These are phyloP conservation scores for Malus asiatica DNA, from an alignment of 306 rosid genomes.

Conservation along the genomic window DNA sequence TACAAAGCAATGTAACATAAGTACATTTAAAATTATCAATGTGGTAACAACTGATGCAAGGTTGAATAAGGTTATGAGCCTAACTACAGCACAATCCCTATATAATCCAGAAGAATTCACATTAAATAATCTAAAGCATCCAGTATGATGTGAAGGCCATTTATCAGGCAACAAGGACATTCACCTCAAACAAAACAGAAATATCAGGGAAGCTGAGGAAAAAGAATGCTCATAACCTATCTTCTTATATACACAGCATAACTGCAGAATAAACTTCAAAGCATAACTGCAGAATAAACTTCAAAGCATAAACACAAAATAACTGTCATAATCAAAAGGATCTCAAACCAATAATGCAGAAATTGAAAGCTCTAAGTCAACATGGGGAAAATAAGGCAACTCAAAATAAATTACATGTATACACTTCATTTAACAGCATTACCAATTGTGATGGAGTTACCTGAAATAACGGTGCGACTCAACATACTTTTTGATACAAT, in stretches of 20 bases:
- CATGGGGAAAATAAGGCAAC: background rate
- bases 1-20: background rate
- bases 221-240: background rate
- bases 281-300: background rate
- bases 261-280: background rate
- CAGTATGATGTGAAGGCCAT: background rate
- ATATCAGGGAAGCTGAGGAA: background rate
- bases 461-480: conserved; percentile 89
- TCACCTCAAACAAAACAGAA: background rate
- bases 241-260: background rate
- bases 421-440: background rate
- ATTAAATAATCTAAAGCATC: background rate
- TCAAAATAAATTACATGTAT: background rate
- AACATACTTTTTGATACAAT: conserved; percentile 85
- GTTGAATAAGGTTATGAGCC: background rate
- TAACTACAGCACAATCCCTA: background rate
- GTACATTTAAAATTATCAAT: background rate
- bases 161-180: background rate
- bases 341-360: background rate
- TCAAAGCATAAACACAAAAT: background rate
- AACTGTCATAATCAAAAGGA: background rate
- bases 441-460: conserved; percentile 24
- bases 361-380: background rate
- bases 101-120: background rate
- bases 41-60: background rate